Base-by-base conservation (phyloP, 2,329 filamentous ascomycete genomes). In the Aspergillus transmontanensis region DNA sequence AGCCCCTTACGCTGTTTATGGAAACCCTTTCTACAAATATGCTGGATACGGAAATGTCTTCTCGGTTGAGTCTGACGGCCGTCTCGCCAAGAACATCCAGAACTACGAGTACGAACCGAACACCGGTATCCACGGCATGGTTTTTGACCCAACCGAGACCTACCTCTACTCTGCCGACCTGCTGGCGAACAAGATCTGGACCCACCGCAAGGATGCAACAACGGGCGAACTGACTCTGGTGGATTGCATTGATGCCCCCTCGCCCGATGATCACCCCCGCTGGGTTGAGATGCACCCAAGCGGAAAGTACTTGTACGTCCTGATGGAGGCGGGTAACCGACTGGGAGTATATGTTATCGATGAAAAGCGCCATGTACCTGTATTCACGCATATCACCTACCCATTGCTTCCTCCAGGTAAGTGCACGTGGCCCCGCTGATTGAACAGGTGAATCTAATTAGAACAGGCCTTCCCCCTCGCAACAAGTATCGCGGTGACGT, bases 311-410 rank as follows among this genome's bases (percentile, higher is more conserved):
- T 84, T 96, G 61, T 96, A 96, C 79, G 92, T 87, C 9, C 84
- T 96, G 69, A 96, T 95, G 91, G 93, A 96, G 79, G 90, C 89
- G n/a, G 92, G 92, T 60, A 96, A 96, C 81, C 84, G 90, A 58
- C 80, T 96, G 61, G 92, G 88, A 76, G 90, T 93, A 71, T 96
- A 95, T 78, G 85, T 91, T 68, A 88, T 96, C 78, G 90, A 95
- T 76, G 86, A 88, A 61, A 76, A 82, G 51, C 92, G 90, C 4
- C 90, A 88, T 76, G 80, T 92, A 74, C 93, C 93, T 14, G 85
- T 92, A 21, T 95, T 92, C 79, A 96, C 92, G 6, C 86, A 90
- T 74, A 87, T 89, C 68, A 84, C 86, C 59, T 96, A 88, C 76
- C 92, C 93, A 3, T 83, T 96, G 55, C 91, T 96, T 68, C 93